Conservation (phyloP, 352 stramenopile species). For the Pythium phragmitis region DNA sequence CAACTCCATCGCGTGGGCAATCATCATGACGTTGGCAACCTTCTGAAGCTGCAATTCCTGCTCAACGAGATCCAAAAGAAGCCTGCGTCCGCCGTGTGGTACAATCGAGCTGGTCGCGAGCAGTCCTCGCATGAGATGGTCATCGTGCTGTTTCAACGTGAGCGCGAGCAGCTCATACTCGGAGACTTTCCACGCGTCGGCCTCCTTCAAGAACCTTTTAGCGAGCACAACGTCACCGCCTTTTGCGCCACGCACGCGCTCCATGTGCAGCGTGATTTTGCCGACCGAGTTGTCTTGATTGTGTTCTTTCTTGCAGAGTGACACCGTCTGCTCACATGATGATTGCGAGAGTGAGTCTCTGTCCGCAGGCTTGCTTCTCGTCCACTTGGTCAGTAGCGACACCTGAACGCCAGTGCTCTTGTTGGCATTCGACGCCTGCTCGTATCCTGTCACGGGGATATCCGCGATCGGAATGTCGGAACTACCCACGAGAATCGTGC, state of each 20-base stretch:
- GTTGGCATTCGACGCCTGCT: slow-evolving; percentile 5
- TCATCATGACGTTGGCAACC: slow-evolving; percentile 44
- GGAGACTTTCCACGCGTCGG: slow-evolving; percentile 50
- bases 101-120: slow-evolving; percentile 34
- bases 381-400: not conserved
- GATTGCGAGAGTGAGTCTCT: not conserved
- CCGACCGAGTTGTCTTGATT: slow-evolving; percentile 35
- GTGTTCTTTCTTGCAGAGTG: slow-evolving; percentile 30
- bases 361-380: not conserved
- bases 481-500: slow-evolving; percentile 34
- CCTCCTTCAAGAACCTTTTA: slow-evolving; percentile 30
- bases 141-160: slow-evolving; percentile 39
- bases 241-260: slow-evolving; percentile 27
- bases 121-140: slow-evolving; percentile 47
- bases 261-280: slow-evolving; percentile 46
- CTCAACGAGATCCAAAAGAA: slow-evolving; percentile 36
- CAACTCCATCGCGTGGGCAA: slow-evolving; percentile 39
- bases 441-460: slow-evolving; percentile 19
- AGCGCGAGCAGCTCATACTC: slow-evolving; percentile 43
- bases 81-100: slow-evolving; percentile 24
- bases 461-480: slow-evolving; percentile 38
- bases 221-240: slow-evolving; percentile 32
- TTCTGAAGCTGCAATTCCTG: slow-evolving; percentile 55
- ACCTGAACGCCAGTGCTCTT: not conserved
- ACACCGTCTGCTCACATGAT: slow-evolving; percentile 26